These are phyloP conservation scores for Ogataea angusta DNA, from an alignment of 805 yeast genomes.

Conservation along the genomic window DNA sequence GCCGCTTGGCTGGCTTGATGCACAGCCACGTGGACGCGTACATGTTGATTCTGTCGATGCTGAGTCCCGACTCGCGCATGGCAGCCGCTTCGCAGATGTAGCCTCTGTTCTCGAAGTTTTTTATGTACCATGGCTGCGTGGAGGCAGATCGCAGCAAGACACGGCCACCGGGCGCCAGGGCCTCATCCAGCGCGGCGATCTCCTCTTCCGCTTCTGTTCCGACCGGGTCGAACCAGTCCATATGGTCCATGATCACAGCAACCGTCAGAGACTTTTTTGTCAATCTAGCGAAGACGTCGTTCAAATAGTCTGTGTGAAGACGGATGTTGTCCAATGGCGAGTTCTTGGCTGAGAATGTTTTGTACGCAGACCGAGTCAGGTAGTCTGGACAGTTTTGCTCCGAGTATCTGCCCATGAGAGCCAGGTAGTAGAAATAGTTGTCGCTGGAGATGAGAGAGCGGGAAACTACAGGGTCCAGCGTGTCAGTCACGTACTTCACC, in stretches of 20 bases:
- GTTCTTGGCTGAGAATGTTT: slow-evolving; percentile 40
- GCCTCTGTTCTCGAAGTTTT: slow-evolving; percentile 63
- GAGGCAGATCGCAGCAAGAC: slow-evolving; percentile 78
- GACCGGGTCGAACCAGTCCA: slow-evolving; percentile 83
- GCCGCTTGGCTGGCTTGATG: slow-evolving; percentile 46
- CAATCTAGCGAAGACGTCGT: slow-evolving; percentile 69
- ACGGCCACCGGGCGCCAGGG: slow-evolving; percentile 65
- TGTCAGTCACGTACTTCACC: slow-evolving; percentile 67
- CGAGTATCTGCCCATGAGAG: slow-evolving; percentile 59
- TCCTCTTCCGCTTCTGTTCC: slow-evolving; percentile 65
- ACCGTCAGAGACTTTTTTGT: slow-evolving; percentile 61
- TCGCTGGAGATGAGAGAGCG: slow-evolving; percentile 64
- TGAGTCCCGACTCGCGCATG: slow-evolving; percentile 55
- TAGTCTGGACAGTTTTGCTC: slow-evolving; percentile 73
- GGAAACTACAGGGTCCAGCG: slow-evolving; percentile 70
- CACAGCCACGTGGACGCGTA: slow-evolving; percentile 88
- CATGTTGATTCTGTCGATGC: slow-evolving; percentile 82
- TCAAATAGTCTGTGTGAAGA: slow-evolving; percentile 74
- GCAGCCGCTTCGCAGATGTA: slow-evolving; percentile 69
- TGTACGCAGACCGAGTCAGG: slow-evolving; percentile 57
- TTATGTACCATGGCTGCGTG: slow-evolving; percentile 72
- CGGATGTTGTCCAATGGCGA: slow-evolving; percentile 68
- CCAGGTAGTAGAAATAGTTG: slow-evolving; percentile 75
- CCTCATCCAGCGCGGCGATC: slow-evolving; percentile 58
- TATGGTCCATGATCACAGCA: slow-evolving; percentile 85